A percentile compares a stretch with the other conserved stretches of the same genome.
Evolutionary conservation across 75 land plant genomes (phyloP).

Genomic region (Selaginella tamariscina): DNA sequence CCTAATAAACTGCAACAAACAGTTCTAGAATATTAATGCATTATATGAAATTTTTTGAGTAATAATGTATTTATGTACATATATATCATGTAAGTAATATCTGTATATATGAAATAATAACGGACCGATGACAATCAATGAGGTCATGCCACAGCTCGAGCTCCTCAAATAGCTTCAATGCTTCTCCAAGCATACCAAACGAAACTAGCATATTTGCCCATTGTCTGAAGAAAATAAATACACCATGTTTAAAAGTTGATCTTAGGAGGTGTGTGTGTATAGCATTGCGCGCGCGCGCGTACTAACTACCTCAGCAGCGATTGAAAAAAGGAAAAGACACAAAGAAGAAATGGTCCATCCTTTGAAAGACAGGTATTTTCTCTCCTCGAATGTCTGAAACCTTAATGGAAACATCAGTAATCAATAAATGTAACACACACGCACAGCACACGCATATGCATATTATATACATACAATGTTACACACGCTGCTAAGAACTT

Average conservation of each 20-base stretch:
- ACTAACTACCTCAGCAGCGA: slow-evolving; percentile 53
- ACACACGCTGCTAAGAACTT: too few species aligned
- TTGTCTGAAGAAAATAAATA: slow-evolving; percentile 35
- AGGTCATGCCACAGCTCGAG: slow-evolving; percentile 92
- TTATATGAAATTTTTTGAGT: background rate
- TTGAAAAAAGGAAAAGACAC: slow-evolving; percentile 50
- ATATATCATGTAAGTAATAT: too few species aligned
- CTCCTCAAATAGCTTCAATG: slow-evolving; percentile 74
- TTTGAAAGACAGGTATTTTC: slow-evolving; percentile 29
- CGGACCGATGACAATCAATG: slow-evolving; percentile 74
- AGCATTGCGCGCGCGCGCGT: too few species aligned
- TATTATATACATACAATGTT: slow-evolving; percentile 47
- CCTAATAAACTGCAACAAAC: slow-evolving; percentile 41
- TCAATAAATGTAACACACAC: too few species aligned
- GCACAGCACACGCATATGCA: too few species aligned
- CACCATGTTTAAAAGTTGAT: background rate
- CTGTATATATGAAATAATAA: background rate
- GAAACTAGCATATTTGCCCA: slow-evolving; percentile 70
- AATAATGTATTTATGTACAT: background rate
- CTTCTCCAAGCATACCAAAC: slow-evolving; percentile 82
- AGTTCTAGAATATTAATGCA: background rate
- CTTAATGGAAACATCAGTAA: too few species aligned
- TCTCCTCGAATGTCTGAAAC: slow-evolving; percentile 32
- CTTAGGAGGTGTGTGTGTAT: too few species aligned
- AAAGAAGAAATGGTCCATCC: slow-evolving; percentile 55